Percentiles rank a stretch among this genome's conserved stretches.
phyloP scores from a whole-genome alignment of 306 rosid genomes.

The Phaseolus lunatus region DNA sequence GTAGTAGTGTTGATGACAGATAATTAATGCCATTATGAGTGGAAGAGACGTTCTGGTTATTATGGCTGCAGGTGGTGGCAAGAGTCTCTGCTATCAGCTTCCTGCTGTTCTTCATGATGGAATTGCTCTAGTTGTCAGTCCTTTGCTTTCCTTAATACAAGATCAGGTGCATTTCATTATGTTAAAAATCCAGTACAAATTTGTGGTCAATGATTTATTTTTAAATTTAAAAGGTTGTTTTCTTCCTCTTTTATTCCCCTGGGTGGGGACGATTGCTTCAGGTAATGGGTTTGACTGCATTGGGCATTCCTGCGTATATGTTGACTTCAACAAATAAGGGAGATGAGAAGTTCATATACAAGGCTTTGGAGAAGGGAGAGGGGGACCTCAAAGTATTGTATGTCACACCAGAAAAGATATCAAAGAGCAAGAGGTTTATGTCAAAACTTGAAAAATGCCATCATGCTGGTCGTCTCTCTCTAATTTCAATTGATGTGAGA shows the following conservation, averaged over 20 bases:
- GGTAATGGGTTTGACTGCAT: slow-evolving; percentile 94
- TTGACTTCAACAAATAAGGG: slow-evolving; percentile 89
- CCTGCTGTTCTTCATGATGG: slow-evolving; percentile 90
- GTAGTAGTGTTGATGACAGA: slow-evolving; percentile 55
- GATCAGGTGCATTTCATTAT: slow-evolving; percentile 78
- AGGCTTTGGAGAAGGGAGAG: slow-evolving; percentile 90
- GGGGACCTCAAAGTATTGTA: slow-evolving; percentile 79
- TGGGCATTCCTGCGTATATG: slow-evolving; percentile 86
- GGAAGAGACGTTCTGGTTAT: slow-evolving; percentile 89
- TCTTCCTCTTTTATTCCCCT: slow-evolving; percentile 4
- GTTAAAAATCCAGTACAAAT: slow-evolving; percentile 21
- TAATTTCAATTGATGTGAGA: slow-evolving; percentile 82
- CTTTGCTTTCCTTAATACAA: slow-evolving; percentile 90
- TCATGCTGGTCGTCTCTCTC: slow-evolving; percentile 82
- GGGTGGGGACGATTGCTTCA: slow-evolving; percentile 49
- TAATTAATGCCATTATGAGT: slow-evolving; percentile 89
- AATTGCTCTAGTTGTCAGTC: slow-evolving; percentile 92
- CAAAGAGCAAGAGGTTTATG: slow-evolving; percentile 99
- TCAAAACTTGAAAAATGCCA: slow-evolving; percentile 98
- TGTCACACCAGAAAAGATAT: slow-evolving; percentile 96
- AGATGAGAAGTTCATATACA: slow-evolving; percentile 80
- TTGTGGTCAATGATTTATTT: background rate
- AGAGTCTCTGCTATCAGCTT: slow-evolving; percentile 97
- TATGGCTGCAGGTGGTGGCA: slow-evolving; percentile 99
- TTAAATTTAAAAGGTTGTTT: slow-evolving; percentile 23